A percentile compares a stretch with the other conserved stretches of the same genome.
Evolutionary conservation across 805 yeast genomes (phyloP).

Genomic region (Candida corydali): DNA sequence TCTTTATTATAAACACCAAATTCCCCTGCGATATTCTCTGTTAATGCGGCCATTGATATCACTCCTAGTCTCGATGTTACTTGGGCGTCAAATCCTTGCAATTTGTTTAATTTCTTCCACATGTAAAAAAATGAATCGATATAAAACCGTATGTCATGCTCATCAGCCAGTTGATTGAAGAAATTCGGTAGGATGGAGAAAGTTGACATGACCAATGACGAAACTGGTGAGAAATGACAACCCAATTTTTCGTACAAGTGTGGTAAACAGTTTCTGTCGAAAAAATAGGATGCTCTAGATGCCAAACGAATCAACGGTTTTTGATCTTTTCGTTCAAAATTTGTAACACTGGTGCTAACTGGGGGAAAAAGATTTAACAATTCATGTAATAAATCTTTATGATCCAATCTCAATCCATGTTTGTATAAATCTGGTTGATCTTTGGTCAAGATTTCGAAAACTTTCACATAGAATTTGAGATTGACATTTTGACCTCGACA

Average conservation of each 20-base stretch:
- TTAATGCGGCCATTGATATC: constrained; percentile 48
- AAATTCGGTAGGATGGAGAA: constrained; percentile 51
- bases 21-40: constrained; percentile 33
- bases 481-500: constrained; percentile 69
- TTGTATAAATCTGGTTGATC: constrained; percentile 38
- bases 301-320: constrained; percentile 50
- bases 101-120: constrained; percentile 56
- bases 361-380: constrained; percentile 28
- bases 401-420: constrained; percentile 45
- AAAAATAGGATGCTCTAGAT: constrained; percentile 51
- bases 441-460: constrained; percentile 56
- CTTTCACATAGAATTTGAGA: constrained; percentile 54
- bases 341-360: constrained; percentile 43
- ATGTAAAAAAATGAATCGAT: constrained; percentile 66
- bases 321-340: constrained; percentile 45
- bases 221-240: constrained; percentile 51
- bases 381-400: constrained; percentile 44
- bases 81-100: constrained; percentile 56
- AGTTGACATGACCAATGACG: constrained; percentile 47
- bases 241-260: constrained; percentile 48
- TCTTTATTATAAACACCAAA: constrained; percentile 61
- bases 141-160: constrained; percentile 47
- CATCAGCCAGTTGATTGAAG: constrained; percentile 28
- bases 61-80: constrained; percentile 63
- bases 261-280: constrained; percentile 45